These are phyloP conservation scores for Iodosphaeria phyllophila DNA, from an alignment of 2,329 filamentous ascomycete genomes.

Conservation along the genomic window DNA sequence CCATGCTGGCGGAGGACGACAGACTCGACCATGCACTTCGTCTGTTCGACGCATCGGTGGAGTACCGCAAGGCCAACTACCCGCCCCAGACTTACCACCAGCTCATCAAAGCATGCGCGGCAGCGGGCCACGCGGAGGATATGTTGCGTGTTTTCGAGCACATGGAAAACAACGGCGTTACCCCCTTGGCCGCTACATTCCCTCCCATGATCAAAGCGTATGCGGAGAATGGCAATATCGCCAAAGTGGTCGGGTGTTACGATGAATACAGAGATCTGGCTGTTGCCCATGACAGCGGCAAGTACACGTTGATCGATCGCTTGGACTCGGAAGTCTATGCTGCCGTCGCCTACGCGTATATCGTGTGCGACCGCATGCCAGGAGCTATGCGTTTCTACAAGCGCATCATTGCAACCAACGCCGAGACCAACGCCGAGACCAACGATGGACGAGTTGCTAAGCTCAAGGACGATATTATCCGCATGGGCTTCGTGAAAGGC, in stretches of 20 bases:
- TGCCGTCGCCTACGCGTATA: constrained; percentile 77
- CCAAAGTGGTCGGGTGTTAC: constrained; percentile 84
- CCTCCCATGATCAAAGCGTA: constrained; percentile 93
- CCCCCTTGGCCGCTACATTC: constrained; percentile 67
- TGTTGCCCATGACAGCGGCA: constrained; percentile 64
- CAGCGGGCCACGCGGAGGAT: constrained; percentile 60
- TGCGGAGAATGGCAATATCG: constrained; percentile 59
- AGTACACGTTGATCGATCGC: constrained; percentile 47
- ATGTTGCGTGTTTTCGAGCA: constrained; percentile 87
- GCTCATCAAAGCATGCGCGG: constrained; percentile 74
- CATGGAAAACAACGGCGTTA: constrained; percentile 63
- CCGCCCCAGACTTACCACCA: constrained; percentile 70
- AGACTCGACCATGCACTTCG: constrained; percentile 71
- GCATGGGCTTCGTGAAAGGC: constrained; percentile 61
- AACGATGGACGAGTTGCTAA: constrained; percentile 38
- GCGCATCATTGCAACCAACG: constrained; percentile 61
- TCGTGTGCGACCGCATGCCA: constrained; percentile 60
- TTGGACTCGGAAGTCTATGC: constrained; percentile 77
- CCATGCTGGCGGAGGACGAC: constrained; percentile 73
- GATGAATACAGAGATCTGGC: constrained; percentile 84
- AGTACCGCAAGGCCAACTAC: constrained; percentile 44
- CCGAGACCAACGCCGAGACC: too few relatives aligned
- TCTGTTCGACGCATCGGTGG: constrained; percentile 62
- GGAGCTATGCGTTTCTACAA: constrained; percentile 74
- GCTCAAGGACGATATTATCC: constrained; percentile 54